Base-by-base conservation (phyloP, 2,329 filamentous ascomycete genomes). In the Trichophyton equinum region DNA sequence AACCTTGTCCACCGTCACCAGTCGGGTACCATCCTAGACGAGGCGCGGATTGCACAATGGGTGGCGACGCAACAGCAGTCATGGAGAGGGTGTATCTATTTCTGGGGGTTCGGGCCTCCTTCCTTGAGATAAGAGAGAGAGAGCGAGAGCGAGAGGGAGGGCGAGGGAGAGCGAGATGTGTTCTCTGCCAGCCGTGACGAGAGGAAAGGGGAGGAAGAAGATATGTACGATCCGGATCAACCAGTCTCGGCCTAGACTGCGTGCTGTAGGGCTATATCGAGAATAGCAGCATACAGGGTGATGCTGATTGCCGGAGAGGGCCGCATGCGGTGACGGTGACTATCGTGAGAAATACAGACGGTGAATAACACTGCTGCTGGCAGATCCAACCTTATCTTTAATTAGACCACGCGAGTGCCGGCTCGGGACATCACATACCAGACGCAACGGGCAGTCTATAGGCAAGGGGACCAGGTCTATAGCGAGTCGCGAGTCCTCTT, bases 21-120 rank as follows among this genome's bases (percentile, higher is more conserved):
- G 75, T 67, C 65, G 68, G 76, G 74, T 78, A 82, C 83, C 82
- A 85, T 82, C 80, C 80, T 75, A 81, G 76, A 72, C 77, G 79
- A 70, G 80, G 77, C 69, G 80, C 78, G 70, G 80, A 81, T 77
- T 85, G 82, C 70, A 85, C 82, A 72, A 80, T 82, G 68, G 82
- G 79, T 65, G 82, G 82, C 75, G 82, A 82, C 71, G 82, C 83
- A 71, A 86, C 84, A 70, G 84, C 83, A 78, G 83, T 86, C 83
- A 85, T 85, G 72, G 69, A 25, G 55, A 36, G 25, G 22, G 30
- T 2, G 33, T 30, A 27, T 25, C 7, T n/a, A 11, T 36, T 9
- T 18, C 55, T 20, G 40, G 4, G 36, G 27, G 53, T 40, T 15
- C 46, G 11, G 27, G 27, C 27, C 49, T 49, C 46, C 20, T 53